Percentiles rank a stretch among this genome's conserved stretches.
phyloP scores from a whole-genome alignment of 345 rosid genomes.

The Populus tremula region DNA sequence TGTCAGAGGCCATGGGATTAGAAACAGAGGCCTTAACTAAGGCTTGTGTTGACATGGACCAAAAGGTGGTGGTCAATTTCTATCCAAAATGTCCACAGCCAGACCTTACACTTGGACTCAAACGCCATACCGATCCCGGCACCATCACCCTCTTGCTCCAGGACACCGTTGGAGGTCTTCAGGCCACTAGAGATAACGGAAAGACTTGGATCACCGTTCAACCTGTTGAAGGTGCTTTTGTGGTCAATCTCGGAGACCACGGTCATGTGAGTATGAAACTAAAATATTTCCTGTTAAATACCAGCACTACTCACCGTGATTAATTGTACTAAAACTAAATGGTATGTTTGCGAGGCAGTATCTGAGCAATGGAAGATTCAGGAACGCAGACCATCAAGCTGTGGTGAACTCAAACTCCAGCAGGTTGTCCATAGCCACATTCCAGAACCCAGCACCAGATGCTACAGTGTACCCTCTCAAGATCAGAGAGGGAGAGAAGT shows the following conservation, averaged over 20 bases:
- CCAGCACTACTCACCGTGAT: background rate
- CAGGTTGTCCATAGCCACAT: conserved; percentile 34
- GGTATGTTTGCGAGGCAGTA: conserved; percentile 11
- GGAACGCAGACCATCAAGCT: conserved; percentile 35
- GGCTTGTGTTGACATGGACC: conserved; percentile 96
- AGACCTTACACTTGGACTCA: conserved; percentile 92
- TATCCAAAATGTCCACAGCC: conserved; percentile 98
- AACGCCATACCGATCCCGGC: conserved; percentile 95
- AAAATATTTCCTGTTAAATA: background rate
- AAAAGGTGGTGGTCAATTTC: conserved; percentile 80
- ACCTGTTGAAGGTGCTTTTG: conserved; percentile 87
- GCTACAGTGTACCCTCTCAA: conserved; percentile 31
- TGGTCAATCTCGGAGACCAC: conserved; percentile 94
- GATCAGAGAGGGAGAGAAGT: conserved; percentile 24
- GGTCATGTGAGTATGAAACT: conserved; percentile 65
- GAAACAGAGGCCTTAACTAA: conserved; percentile 77
- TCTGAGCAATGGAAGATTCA: conserved; percentile 37
- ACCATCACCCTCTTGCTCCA: conserved; percentile 87
- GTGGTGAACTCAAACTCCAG: conserved; percentile 34
- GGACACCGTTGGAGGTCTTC: conserved; percentile 92
- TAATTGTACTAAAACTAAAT: background rate
- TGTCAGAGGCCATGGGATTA: conserved; percentile 87
- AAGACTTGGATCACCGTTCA: conserved; percentile 93
- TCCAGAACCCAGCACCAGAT: conserved; percentile 35
- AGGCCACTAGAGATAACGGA: conserved; percentile 83